A percentile compares a stretch with the other conserved stretches of the same genome.
Conservation (phyloP, 2,329 filamentous ascomycete species). For the Xylaria arbuscula region DNA sequence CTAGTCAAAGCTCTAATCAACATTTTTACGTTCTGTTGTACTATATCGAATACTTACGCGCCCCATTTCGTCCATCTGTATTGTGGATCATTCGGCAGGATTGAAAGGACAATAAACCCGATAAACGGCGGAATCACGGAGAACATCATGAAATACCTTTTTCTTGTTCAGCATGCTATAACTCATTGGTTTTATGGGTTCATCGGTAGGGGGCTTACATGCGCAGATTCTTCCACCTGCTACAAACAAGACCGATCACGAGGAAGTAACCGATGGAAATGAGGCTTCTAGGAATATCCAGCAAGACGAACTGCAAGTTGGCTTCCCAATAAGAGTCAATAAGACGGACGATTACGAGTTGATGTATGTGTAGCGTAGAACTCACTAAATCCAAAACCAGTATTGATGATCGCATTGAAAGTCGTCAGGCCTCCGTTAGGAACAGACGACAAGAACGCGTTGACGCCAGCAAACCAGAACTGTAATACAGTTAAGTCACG, state of each 20-base stretch:
- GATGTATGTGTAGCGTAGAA: neutral
- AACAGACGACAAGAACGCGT: slow-evolving; percentile 52
- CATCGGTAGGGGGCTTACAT: slow-evolving; percentile 43
- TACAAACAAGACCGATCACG: slow-evolving; percentile 50
- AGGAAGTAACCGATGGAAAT: slow-evolving; percentile 53
- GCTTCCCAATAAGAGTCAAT: slow-evolving; percentile 40
- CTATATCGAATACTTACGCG: slow-evolving; percentile 41
- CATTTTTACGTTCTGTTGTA: neutral
- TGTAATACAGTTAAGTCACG: slow-evolving; percentile 21
- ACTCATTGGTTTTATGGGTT: neutral
- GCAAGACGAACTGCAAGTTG: slow-evolving; percentile 53
- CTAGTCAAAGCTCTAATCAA: slow-evolving; percentile 26
- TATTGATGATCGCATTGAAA: slow-evolving; percentile 52
- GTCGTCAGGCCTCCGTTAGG: slow-evolving; percentile 54
- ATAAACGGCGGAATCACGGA: slow-evolving; percentile 52
- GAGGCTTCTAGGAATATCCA: slow-evolving; percentile 51
- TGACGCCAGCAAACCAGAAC: slow-evolving; percentile 54
- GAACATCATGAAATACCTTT: slow-evolving; percentile 54
- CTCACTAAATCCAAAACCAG: slow-evolving; percentile 52
- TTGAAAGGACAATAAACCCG: slow-evolving; percentile 53
- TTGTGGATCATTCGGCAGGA: slow-evolving; percentile 50
- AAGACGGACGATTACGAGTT: neutral
- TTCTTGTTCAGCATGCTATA: neutral
- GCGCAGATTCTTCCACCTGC: slow-evolving; percentile 50
- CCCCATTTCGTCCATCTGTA: slow-evolving; percentile 55